Base-by-base conservation (phyloP, 345 rosid genomes). In the Ailanthus altissimus region DNA sequence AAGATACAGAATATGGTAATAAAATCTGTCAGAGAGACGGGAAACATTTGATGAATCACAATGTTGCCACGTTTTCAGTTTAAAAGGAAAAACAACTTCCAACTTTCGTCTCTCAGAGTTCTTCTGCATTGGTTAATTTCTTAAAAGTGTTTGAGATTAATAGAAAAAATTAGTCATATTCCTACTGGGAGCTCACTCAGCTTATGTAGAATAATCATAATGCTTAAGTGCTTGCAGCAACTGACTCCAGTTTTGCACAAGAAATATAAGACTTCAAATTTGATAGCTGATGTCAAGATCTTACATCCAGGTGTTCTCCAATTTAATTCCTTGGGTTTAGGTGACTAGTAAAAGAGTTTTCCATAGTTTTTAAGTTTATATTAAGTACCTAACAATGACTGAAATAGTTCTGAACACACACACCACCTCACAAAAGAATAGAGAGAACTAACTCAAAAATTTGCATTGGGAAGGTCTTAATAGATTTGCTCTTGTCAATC, bases 401-500 rank as follows among this genome's bases (percentile, higher is more conserved):
- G 51, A 69, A 53, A 13, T 69, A 50, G 16, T 11, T 28, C 10
- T 69, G 18, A 53, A 69, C 26, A 71, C 12, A 69, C 46, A 36
- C 18, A 25, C 1, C 8, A 5, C 8, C 18, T 36, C 6, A 16
- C 20, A 68, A 57, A 9, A 28, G 26, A 15, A 21, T 51, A 14
- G 70, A 38, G 62, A 14, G 46, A 42, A 40, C 28, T 81, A 92
- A 98, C 97, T 93, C 97, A 77, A 93, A 96, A 81, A 90, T 88
- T 84, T 87, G 98, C 99, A 93, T 96, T 87, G 91, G 81, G 87
- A 96, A 96, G 15, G 99, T 96, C 82, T 96, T 96, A 77, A 96
- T 96, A 70, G 98, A 91, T 78, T 96, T 96, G 91, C 99, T 96
- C 89, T 93, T 96, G 82, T 92, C 98, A 54, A 96, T 96, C 21